phyloP scores from a whole-genome alignment of 225 moss, liverwort and hornwort genomes.

The Physcomitrium patens region DNA sequence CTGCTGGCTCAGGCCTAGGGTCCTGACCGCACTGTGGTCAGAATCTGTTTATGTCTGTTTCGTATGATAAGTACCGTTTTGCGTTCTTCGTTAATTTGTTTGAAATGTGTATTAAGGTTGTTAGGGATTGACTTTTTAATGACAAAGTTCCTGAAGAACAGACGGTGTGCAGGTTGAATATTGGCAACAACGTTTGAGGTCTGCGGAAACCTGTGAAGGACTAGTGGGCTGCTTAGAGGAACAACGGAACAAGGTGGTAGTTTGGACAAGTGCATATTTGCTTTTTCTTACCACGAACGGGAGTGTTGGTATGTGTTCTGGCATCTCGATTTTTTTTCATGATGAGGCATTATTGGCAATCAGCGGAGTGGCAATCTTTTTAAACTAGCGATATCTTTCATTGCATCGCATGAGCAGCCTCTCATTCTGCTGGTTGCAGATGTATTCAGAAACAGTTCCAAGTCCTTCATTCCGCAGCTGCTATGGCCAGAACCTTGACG shows the following conservation, averaged over 20 bases:
- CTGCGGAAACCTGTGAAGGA: conserved; percentile 33
- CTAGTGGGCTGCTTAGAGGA: conserved; percentile 31
- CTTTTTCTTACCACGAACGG: conserved; percentile 9
- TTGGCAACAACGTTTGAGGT: conserved; percentile 36
- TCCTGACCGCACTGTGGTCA: conserved; percentile 29
- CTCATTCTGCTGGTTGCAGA: conserved; percentile 1
- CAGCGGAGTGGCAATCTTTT: neutral
- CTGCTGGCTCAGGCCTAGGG: conserved; percentile 20
- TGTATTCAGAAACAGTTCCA: neutral
- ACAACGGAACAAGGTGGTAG: conserved; percentile 30
- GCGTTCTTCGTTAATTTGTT: neutral
- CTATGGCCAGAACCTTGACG: no score
- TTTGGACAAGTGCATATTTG: conserved; percentile 32
- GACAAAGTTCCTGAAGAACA: neutral
- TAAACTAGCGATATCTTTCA: no score
- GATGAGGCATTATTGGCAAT: neutral
- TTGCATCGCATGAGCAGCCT: no score
- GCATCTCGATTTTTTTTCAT: neutral
- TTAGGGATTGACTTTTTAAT: neutral
- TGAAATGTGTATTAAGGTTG: neutral
- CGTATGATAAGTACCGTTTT: neutral
- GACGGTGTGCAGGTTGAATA: conserved; percentile 28
- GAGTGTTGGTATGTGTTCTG: conserved; percentile 7
- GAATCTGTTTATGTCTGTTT: neutral
- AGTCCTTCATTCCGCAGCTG: no score